phyloP scores from a whole-genome alignment of 352 stramenopile genomes.

The Nothophytophthora sp. region DNA sequence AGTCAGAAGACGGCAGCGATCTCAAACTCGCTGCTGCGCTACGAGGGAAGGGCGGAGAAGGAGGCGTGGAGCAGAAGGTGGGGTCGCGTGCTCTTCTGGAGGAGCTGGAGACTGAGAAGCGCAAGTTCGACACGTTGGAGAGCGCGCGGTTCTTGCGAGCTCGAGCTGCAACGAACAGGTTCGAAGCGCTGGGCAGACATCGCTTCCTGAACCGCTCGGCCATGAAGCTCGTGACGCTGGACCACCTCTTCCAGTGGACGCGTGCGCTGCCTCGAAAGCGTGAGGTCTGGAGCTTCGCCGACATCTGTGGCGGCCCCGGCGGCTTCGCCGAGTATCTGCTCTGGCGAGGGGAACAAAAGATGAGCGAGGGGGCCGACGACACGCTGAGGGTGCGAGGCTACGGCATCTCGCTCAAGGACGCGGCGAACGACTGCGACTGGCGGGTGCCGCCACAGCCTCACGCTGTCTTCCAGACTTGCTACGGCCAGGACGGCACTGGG shows the following conservation, averaged over 20 bases:
- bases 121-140: conserved; percentile 41
- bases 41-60: neutral
- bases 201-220: conserved; percentile 80
- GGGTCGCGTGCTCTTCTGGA: conserved; percentile 26
- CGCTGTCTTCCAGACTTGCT: conserved; percentile 47
- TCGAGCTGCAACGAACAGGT: conserved; percentile 51
- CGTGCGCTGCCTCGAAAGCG: neutral
- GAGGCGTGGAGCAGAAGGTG: neutral
- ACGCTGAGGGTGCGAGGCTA: conserved; percentile 33
- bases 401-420: conserved; percentile 66
- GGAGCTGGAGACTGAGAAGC: conserved; percentile 40
- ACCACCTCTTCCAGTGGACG: conserved; percentile 66
- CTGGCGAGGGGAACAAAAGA: conserved; percentile 38
- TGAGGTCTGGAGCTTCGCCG: conserved; percentile 57
- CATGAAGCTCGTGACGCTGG: conserved; percentile 81
- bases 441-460: conserved; percentile 12
- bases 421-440: conserved; percentile 53
- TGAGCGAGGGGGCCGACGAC: neutral
- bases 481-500: conserved; percentile 71
- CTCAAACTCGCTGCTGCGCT: conserved; percentile 12
- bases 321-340: conserved; percentile 85
- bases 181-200: conserved; percentile 55
- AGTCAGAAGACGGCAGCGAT: neutral
- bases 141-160: conserved; percentile 34
- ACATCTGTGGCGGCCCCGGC: conserved; percentile 77